Evolutionary conservation across 2,329 filamentous ascomycete species (phyloP), one percentile per base, ranked within the genome.

Genomic region (Madurella fahalii): DNA sequence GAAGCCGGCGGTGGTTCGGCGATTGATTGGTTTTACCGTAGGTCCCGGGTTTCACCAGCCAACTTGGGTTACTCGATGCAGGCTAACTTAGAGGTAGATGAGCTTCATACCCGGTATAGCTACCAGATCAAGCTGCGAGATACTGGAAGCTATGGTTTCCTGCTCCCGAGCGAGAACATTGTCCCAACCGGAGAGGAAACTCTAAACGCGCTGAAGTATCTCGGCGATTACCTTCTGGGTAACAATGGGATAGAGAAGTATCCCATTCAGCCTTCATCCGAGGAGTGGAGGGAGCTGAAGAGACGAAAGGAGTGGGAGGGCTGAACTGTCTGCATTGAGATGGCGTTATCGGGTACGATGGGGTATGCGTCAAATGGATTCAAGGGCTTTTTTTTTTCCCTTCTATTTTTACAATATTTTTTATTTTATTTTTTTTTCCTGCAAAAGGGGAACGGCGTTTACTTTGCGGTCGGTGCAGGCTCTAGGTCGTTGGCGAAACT

Each of bases 71-170:
- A 11, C 7, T 16, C 40, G n/a, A 2, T 4, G 11, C 16, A 34
- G 20, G 39, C 58, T 64, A 41, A 63, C 54, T 34, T 8, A 1
- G 12, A 16, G 9, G 32, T 30, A 65, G 64, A 95, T 63, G 87
- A 95, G 64, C 72, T 97, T 58, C 77, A 80, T 45, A 89, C 93
- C 16, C 85, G 83, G 59, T 95, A 90, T 69, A 89, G 90, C 55
- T 97, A 95, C 69, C 94, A 97, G 76, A 87, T 94, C 72, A 97
- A 97, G 74, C 77, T 99, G 30, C 80, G 94, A 47, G 94, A 99
- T 69, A 94, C 89, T 0, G 94, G 94, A 9, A 94, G 85, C 68
- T 97, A 97, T 68, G 94, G 94, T 0, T 99, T 97, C 68, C 74
- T 99, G 46, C 75, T 97, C 4, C 94, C 94, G 0, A 86, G 82